phyloP scores from a whole-genome alignment of 2,329 filamentous ascomycete species.

The Ramularia endophylla region DNA sequence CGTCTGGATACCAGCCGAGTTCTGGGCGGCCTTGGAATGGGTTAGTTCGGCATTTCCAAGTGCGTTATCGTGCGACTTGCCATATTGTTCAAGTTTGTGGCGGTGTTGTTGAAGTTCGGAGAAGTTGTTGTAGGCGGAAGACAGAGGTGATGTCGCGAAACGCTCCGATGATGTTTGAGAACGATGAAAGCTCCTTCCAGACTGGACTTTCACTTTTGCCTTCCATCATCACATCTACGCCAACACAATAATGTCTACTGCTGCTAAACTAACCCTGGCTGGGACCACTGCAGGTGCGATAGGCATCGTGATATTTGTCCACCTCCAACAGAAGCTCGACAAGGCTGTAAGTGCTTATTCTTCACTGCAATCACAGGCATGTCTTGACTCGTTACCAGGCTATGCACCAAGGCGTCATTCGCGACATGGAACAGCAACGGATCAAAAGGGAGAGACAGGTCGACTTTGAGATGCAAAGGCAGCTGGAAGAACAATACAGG shows the following conservation, averaged over 20 bases:
- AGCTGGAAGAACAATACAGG: constrained; percentile 81
- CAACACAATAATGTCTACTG: constrained; percentile 65
- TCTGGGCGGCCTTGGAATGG: constrained; percentile 76
- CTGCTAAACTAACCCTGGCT: constrained; percentile 78
- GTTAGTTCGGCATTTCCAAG: neutral
- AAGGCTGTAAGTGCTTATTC: constrained; percentile 57
- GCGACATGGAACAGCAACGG: constrained; percentile 90
- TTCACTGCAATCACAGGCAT: neutral
- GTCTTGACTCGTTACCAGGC: constrained; percentile 49
- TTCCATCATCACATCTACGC: constrained; percentile 2
- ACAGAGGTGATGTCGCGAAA: constrained; percentile 2
- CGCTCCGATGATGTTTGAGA: too few relatives aligned
- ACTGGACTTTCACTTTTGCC: constrained; percentile 1
- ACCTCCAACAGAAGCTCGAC: constrained; percentile 81
- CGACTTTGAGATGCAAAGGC: constrained; percentile 88
- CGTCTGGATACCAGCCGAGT: constrained; percentile 97
- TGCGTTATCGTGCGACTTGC: constrained; percentile 2
- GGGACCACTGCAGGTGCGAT: constrained; percentile 71
- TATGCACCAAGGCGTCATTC: constrained; percentile 92
- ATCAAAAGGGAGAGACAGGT: constrained; percentile 85
- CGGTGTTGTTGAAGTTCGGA: neutral
- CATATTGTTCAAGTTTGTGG: constrained; percentile 9
- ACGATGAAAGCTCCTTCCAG: too few relatives aligned
- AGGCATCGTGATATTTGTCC: constrained; percentile 75
- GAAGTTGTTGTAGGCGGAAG: constrained; percentile 1